Evolutionary conservation across 345 rosid species (phyloP), one percentile per base, ranked within the genome.

Genomic region (Salix exigua): DNA sequence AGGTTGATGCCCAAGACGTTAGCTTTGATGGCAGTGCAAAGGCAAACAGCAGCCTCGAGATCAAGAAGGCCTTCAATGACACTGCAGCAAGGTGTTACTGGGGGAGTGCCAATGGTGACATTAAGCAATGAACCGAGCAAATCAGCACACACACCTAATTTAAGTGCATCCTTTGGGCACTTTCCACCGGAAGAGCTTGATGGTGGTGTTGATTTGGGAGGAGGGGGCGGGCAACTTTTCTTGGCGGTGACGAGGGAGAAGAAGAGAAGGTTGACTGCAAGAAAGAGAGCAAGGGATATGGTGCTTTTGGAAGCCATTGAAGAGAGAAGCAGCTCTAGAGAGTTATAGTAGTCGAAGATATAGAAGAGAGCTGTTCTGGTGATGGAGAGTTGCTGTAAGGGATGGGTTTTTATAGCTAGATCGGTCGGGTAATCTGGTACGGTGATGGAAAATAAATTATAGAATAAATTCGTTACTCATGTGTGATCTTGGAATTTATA

Each of bases 11-110:
- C 75, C 51, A 71, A 48, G 38, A 77, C 25, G 55, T 71, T 71
- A 3, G 80, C 80, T 62, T 71, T 71, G 25, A 77, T 71, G 64
- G 75, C 75, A 35, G 75, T 64, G 75, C 80, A 77, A 77, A 77
- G 80, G 44, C 80, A 77, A 18, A 77, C 75, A 37, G 80, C 80
- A 33, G 80, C 80, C 64, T 71, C 75, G 37, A 77, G 75, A 50
- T 77, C 75, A 50, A 40, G 71, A 25, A 71, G 80, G 1, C 71
- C 80, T 13, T 64, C 0, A 18, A 77, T 21, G 35, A 77, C 63
- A 70, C 64, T 2, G 50, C 80, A 77, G 40, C 77, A 78, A 1
- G 81, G 77, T 42, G 37, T 48, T n/a, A 17, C 42, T 8, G 82
- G 71, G 26, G 78, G 75, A 2, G 55, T 50, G 10, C 82, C 78